These are phyloP conservation scores for Emmonsiellopsis sp. DNA, from an alignment of 2,329 filamentous ascomycete species.

Conservation along the genomic window DNA sequence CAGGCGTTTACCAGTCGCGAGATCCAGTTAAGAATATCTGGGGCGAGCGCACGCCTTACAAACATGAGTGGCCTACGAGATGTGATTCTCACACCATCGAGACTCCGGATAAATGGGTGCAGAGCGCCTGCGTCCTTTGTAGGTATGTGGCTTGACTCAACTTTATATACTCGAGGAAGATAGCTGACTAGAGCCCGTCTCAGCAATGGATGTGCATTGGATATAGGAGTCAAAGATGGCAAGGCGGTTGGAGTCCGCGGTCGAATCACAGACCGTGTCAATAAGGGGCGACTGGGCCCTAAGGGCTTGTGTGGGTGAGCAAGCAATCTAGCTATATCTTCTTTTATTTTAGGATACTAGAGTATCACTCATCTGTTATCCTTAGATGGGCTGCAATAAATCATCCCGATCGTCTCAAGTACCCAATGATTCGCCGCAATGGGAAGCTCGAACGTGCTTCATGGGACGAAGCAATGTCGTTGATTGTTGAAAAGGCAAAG, in stretches of 20 bases:
- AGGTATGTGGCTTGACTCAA: conserved; percentile 15
- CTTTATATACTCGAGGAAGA: background rate
- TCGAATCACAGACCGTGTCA: conserved; percentile 23
- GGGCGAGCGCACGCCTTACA: conserved; percentile 24
- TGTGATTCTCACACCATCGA: conserved; percentile 22
- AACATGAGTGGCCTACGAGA: conserved; percentile 25
- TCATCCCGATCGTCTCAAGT: conserved; percentile 21
- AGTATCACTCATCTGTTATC: background rate
- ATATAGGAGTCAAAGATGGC: conserved; percentile 27
- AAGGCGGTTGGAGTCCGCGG: conserved; percentile 30
- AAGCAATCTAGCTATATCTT: background rate
- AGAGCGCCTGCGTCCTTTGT: conserved; percentile 31
- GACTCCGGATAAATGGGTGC: conserved; percentile 29
- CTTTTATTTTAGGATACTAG: background rate
- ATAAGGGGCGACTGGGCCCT: conserved; percentile 26
- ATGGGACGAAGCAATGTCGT: conserved; percentile 30
- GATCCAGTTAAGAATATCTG: conserved; percentile 25
- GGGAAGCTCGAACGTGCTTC: conserved; percentile 25
- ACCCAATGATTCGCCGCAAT: conserved; percentile 25
- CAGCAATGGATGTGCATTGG: conserved; percentile 27
- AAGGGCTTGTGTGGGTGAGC: conserved; percentile 26
- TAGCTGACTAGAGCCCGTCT: background rate
- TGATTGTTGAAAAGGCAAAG: conserved; percentile 24
- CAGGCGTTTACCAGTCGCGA: conserved; percentile 11
- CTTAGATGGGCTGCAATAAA: conserved; percentile 21